These are phyloP conservation scores for Rhizomucor miehei DNA, from an alignment of 371 early-diverging fungal genomes.

Conservation along the genomic window DNA sequence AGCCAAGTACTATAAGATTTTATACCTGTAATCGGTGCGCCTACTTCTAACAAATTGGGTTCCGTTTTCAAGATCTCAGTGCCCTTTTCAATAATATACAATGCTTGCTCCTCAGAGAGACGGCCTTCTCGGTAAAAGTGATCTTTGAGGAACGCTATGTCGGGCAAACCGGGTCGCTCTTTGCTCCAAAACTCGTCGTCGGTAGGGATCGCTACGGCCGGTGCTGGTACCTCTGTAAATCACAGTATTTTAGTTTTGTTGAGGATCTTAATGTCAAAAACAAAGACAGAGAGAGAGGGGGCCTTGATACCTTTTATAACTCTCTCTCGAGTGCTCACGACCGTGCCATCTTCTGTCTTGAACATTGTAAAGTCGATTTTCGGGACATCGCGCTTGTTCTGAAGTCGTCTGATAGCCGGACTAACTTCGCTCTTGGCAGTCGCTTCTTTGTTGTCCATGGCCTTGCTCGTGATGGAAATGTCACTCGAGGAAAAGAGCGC, in stretches of 20 bases:
- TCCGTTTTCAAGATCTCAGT: conserved; percentile 79
- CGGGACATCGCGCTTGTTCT: conserved; percentile 30
- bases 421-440: conserved; percentile 11
- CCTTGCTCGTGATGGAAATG: no score
- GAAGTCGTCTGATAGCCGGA: conserved; percentile 17
- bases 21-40: conserved; percentile 86
- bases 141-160: conserved; percentile 77
- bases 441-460: conserved; percentile 10
- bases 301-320: conserved; percentile 74
- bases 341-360: conserved; percentile 76
- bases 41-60: conserved; percentile 82
- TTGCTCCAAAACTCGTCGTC: conserved; percentile 58
- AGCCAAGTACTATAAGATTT: no score
- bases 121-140: conserved; percentile 92
- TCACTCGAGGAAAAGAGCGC: no score
- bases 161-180: conserved; percentile 72
- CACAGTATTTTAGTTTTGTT: no score
- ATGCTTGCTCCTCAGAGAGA: conserved; percentile 88
- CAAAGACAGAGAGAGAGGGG: no score
- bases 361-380: conserved; percentile 72
- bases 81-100: conserved; percentile 73
- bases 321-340: conserved; percentile 74
- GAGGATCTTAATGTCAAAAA: no score
- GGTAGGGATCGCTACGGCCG: conserved; percentile 47
- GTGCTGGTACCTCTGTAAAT: conserved; percentile 55